Evolutionary conservation across 1,284 basidiomycete genomes (phyloP).

Genomic region (Heliocybe sulcata): DNA sequence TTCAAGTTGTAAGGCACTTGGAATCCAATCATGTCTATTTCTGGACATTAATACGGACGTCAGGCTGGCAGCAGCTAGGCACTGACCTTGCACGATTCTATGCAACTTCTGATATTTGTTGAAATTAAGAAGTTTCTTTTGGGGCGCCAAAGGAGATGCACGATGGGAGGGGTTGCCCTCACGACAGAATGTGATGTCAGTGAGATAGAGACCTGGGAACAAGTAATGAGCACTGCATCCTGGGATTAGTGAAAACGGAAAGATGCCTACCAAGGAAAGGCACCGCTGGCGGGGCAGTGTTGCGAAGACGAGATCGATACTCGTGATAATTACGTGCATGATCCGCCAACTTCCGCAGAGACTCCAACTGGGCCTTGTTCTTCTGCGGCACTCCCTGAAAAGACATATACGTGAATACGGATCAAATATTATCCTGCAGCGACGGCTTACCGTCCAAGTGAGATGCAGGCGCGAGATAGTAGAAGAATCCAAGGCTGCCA

Average conservation of each 20-base stretch:
- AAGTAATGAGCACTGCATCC: not conserved
- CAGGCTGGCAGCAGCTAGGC: not conserved
- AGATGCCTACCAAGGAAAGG: slow-evolving; percentile 77
- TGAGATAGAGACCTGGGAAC: slow-evolving; percentile 71
- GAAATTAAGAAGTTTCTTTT: slow-evolving; percentile 88
- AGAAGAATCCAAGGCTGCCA: slow-evolving; percentile 92
- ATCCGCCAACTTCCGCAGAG: slow-evolving; percentile 81
- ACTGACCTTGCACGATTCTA: slow-evolving; percentile 75
- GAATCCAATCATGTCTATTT: slow-evolving; percentile 87
- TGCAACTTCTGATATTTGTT: slow-evolving; percentile 92
- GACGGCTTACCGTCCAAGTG: slow-evolving; percentile 75
- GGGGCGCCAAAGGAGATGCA: slow-evolving; percentile 69
- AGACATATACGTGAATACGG: slow-evolving; percentile 6
- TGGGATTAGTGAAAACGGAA: not conserved
- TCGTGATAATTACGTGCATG: slow-evolving; percentile 89
- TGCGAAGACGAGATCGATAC: slow-evolving; percentile 80
- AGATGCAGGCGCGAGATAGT: slow-evolving; percentile 86
- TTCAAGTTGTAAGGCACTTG: slow-evolving; percentile 82
- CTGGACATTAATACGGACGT: not conserved
- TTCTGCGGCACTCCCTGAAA: slow-evolving; percentile 79
- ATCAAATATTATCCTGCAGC: slow-evolving; percentile 3
- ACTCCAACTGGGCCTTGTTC: slow-evolving; percentile 74
- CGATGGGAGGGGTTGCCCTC: slow-evolving; percentile 90
- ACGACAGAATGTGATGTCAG: slow-evolving; percentile 91
- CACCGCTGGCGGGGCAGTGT: slow-evolving; percentile 81